Evolutionary conservation across 192 early-diverging fungal genomes (phyloP).

Genomic region (Mortierella claussenii): DNA sequence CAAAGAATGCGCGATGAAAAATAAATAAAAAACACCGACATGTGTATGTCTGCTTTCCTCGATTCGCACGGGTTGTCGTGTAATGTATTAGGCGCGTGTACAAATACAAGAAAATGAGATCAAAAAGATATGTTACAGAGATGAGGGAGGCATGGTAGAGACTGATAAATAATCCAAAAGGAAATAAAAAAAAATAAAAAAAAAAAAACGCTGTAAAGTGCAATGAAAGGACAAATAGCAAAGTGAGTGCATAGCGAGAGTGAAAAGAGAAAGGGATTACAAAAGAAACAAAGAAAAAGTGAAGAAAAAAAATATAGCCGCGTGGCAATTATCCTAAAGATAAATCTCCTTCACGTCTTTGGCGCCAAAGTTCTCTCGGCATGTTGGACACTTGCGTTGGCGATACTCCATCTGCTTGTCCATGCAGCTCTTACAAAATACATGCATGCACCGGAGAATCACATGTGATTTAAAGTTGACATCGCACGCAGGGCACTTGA

Average conservation of each 20-base stretch:
- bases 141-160: neutral
- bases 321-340: slow-evolving; percentile 53
- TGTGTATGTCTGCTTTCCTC: no score
- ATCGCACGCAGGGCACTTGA: slow-evolving; percentile 92
- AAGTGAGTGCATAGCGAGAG: neutral
- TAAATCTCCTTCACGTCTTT: slow-evolving; percentile 86
- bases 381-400: slow-evolving; percentile 94
- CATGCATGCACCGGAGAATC: slow-evolving; percentile 92
- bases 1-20: no score
- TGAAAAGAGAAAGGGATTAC: neutral
- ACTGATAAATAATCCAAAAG: neutral
- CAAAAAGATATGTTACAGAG: no score
- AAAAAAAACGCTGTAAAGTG: neutral
- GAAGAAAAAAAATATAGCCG: slow-evolving; percentile 1
- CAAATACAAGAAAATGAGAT: neutral
- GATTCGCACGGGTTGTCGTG: no score
- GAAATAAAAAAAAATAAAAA: slow-evolving; percentile 13
- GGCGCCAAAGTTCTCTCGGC: slow-evolving; percentile 85
- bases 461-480: slow-evolving; percentile 87
- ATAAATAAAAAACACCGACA: no score
- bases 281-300: neutral
- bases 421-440: slow-evolving; percentile 95
- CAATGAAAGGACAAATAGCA: slow-evolving; percentile 4
- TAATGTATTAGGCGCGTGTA: no score
- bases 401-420: slow-evolving; percentile 86